phyloP scores from a whole-genome alignment of 306 rosid genomes.

The Gynostemma pentaphyllum region DNA sequence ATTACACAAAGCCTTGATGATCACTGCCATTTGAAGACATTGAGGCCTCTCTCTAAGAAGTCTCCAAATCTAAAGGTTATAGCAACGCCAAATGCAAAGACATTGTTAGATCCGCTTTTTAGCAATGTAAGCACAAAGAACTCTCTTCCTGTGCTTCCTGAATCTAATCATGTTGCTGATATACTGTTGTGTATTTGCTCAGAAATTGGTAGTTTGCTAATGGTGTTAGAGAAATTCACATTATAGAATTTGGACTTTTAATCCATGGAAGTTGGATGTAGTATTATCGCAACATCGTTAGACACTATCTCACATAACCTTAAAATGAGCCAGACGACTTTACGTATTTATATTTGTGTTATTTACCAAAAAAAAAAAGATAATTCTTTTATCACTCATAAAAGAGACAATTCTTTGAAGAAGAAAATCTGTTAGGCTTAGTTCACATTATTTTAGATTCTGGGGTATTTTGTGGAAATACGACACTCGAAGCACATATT shows the following conservation, averaged over 20 bases:
- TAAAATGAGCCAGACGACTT: not conserved
- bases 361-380: too few species aligned
- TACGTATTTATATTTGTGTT: not conserved
- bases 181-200: not conserved
- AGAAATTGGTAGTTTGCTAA: not conserved
- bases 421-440: too few species aligned
- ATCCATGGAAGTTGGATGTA: not conserved
- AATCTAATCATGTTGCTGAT: not conserved
- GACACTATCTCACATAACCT: not conserved
- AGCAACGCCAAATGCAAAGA: conserved; percentile 75
- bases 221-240: not conserved
- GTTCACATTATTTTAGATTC: too few species aligned
- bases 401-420: too few species aligned
- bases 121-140: conserved; percentile 41
- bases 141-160: not conserved
- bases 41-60: conserved; percentile 59
- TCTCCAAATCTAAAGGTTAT: conserved; percentile 51
- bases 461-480: too few species aligned
- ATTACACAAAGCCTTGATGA: conserved; percentile 95
- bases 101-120: conserved; percentile 73
- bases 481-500: too few species aligned
- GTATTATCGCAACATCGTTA: not conserved
- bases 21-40: conserved; percentile 91
- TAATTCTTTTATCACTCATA: too few species aligned
- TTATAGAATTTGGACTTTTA: not conserved